phyloP scores from a whole-genome alignment of 2,329 filamentous ascomycete genomes.

The Fusarium humuli region DNA sequence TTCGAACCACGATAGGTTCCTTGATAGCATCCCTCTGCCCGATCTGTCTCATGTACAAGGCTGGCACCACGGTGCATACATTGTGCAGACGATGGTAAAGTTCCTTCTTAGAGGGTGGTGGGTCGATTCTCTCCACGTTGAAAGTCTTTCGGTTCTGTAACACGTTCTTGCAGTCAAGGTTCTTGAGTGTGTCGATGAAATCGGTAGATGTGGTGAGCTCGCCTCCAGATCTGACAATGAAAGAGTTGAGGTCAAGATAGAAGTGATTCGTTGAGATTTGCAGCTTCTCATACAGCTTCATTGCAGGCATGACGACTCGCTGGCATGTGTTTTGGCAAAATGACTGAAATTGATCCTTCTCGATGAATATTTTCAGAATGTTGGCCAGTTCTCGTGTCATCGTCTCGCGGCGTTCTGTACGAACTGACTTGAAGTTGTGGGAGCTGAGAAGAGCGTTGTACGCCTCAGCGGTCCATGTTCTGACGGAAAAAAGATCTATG shows the following conservation, averaged over 20 bases:
- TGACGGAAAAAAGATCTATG: slow-evolving; percentile 52
- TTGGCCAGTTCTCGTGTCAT: slow-evolving; percentile 47
- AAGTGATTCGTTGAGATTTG: slow-evolving; percentile 54
- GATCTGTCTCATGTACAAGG: slow-evolving; percentile 53
- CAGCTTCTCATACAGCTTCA: slow-evolving; percentile 55
- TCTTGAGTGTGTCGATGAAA: slow-evolving; percentile 49
- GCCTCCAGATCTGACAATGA: slow-evolving; percentile 43
- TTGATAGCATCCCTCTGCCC: slow-evolving; percentile 51
- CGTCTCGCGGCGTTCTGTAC: slow-evolving; percentile 41
- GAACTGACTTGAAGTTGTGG: slow-evolving; percentile 45
- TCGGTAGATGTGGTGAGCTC: slow-evolving; percentile 46
- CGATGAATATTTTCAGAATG: slow-evolving; percentile 47
- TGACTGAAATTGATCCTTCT: slow-evolving; percentile 40
- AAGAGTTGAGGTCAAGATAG: slow-evolving; percentile 51
- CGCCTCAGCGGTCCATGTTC: slow-evolving; percentile 55
- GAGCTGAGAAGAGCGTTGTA: slow-evolving; percentile 52
- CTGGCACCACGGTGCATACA: slow-evolving; percentile 52
- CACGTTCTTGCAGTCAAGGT: slow-evolving; percentile 53
- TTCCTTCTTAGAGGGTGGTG: slow-evolving; percentile 48
- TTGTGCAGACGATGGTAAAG: slow-evolving; percentile 49
- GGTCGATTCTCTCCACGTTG: slow-evolving; percentile 49
- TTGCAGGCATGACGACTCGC: slow-evolving; percentile 51
- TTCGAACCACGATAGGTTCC: slow-evolving; percentile 51
- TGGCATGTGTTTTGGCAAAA: slow-evolving; percentile 44
- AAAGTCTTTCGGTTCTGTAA: slow-evolving; percentile 54